Conservation (phyloP, 805 yeast genomes). For the Ogataea methylovora region DNA sequence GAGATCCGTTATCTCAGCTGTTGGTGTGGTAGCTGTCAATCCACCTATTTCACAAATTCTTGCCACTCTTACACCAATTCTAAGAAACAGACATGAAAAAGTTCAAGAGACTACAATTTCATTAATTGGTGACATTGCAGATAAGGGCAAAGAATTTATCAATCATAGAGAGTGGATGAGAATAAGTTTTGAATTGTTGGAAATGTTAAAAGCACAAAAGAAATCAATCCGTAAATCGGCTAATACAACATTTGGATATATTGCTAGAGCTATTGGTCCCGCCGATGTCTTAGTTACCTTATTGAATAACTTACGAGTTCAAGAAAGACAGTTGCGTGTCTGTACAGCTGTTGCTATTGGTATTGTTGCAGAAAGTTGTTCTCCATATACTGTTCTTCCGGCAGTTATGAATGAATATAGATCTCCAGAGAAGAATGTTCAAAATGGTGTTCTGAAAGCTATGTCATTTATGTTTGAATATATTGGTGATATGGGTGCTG, state of each 20-base stretch:
- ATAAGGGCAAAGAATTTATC: constrained; percentile 69
- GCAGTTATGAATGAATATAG: constrained; percentile 94
- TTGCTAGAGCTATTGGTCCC: constrained; percentile 92
- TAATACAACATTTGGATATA: constrained; percentile 83
- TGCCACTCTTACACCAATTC: constrained; percentile 85
- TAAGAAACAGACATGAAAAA: constrained; percentile 81
- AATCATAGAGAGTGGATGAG: constrained; percentile 97
- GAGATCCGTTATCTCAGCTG: constrained; percentile 48
- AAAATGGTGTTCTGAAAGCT: constrained; percentile 90
- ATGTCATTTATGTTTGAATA: constrained; percentile 89
- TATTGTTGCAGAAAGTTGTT: constrained; percentile 88
- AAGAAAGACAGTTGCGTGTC: constrained; percentile 92
- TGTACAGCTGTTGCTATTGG: constrained; percentile 98
- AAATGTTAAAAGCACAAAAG: constrained; percentile 75
- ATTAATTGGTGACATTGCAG: constrained; percentile 77
- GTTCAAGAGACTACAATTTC: constrained; percentile 81
- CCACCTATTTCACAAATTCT: constrained; percentile 80
- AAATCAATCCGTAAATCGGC: constrained; percentile 78
- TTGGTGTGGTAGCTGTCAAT: constrained; percentile 54
- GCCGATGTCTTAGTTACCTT: constrained; percentile 85
- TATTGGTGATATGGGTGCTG: constrained; percentile 70
- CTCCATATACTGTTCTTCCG: constrained; percentile 90
- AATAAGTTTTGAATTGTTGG: constrained; percentile 83
- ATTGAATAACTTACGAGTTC: constrained; percentile 78
- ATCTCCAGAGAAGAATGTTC: constrained; percentile 87